Evolutionary conservation across 768 basidiomycete species (phyloP).

Genomic region (Naganishia friedmannii): DNA sequence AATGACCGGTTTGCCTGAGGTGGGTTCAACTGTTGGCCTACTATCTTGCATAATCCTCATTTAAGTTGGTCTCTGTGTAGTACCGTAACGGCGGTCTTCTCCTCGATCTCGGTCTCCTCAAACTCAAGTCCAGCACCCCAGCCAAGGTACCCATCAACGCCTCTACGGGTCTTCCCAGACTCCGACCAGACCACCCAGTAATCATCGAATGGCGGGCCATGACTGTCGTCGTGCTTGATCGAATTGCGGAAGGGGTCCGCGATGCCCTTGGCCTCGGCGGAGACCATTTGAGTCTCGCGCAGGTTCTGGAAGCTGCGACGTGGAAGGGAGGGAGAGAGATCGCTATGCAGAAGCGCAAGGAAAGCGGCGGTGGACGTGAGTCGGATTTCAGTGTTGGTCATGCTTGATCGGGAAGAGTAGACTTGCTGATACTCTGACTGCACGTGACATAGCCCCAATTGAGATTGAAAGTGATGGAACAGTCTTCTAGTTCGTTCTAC

Average conservation of each 20-base stretch:
- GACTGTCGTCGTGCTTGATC: constrained; percentile 87
- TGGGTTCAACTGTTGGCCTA: constrained; percentile 16
- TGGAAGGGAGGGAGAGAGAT: constrained; percentile 97
- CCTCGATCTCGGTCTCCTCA: constrained; percentile 75
- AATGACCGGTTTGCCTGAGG: constrained; percentile 86
- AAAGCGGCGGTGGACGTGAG: constrained; percentile 63
- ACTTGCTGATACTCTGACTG: background rate
- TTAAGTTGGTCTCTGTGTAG: background rate
- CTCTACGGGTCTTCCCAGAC: constrained; percentile 39
- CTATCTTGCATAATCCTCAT: background rate
- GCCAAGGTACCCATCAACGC: constrained; percentile 50
- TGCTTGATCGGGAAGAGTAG: background rate
- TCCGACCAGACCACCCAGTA: constrained; percentile 66
- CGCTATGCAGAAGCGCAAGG: constrained; percentile 70
- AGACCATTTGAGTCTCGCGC: constrained; percentile 68
- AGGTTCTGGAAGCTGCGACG: constrained; percentile 88
- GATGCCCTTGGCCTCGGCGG: constrained; percentile 56
- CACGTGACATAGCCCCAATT: constrained; percentile 16
- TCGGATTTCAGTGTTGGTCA: background rate
- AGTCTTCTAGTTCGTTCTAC: constrained; percentile 22
- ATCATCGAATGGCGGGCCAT: constrained; percentile 95
- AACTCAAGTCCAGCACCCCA: constrained; percentile 61
- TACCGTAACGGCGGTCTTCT: constrained; percentile 82
- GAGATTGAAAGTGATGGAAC: constrained; percentile 34
- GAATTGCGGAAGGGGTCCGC: constrained; percentile 70